These are phyloP conservation scores for Inga laurina DNA, from an alignment of 306 rosid species.

Conservation along the genomic window DNA sequence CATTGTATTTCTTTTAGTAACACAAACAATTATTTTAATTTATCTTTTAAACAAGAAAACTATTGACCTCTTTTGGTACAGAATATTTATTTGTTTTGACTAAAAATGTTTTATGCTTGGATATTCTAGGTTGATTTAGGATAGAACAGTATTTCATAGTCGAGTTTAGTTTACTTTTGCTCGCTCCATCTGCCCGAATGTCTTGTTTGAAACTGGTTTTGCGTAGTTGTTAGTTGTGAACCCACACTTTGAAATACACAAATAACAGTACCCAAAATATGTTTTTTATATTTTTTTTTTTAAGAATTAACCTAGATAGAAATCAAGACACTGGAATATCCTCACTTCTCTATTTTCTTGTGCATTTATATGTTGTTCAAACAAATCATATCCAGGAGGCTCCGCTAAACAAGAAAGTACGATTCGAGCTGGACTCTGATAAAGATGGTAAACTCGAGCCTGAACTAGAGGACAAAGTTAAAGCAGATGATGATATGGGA, in stretches of 20 bases:
- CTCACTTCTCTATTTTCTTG: not conserved
- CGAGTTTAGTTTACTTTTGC: not conserved
- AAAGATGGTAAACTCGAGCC: slow-evolving; percentile 12
- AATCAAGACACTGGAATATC: not conserved
- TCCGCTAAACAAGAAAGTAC: slow-evolving; percentile 32
- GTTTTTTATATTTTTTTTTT: not conserved
- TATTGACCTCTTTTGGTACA: not conserved
- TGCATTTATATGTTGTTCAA: not conserved
- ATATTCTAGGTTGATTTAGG: not conserved
- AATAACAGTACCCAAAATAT: not conserved
- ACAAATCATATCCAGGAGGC: slow-evolving; percentile 24
- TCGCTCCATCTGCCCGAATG: not conserved
- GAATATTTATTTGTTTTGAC: not conserved
- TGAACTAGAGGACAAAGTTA: slow-evolving; percentile 20
- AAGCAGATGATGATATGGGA: slow-evolving; percentile 10
- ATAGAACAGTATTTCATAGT: not conserved
- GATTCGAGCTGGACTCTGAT: slow-evolving; percentile 27
- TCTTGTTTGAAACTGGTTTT: not conserved
- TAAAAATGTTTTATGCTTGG: not conserved
- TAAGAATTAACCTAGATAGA: not conserved
- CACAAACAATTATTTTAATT: too few species aligned
- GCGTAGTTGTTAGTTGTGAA: not conserved
- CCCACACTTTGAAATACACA: not conserved
- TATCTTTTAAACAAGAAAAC: not conserved
- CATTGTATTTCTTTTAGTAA: too few species aligned